Evolutionary conservation across 441 rosid genomes (phyloP).

Genomic region (Brassica hybrid): DNA sequence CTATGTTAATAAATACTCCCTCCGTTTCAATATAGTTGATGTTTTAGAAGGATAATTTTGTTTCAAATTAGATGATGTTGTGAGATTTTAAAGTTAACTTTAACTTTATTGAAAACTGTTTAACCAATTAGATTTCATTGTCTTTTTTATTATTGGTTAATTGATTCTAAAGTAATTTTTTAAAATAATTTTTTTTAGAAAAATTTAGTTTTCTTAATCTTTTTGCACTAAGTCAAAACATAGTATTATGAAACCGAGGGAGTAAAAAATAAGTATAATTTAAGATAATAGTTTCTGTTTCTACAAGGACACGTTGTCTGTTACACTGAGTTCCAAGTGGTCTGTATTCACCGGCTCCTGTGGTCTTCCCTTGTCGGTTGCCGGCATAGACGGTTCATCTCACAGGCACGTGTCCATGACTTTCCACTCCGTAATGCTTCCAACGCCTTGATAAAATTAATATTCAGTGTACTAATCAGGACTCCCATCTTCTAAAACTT

Average conservation of each 20-base stretch:
- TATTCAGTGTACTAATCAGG: background rate
- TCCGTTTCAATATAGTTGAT: too few relatives aligned
- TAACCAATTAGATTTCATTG: too few relatives aligned
- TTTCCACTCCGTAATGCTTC: slow-evolving; percentile 25
- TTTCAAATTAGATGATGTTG: too few relatives aligned
- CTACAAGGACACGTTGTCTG: slow-evolving; percentile 21
- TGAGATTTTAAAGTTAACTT: too few relatives aligned
- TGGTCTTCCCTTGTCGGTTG: slow-evolving; percentile 55
- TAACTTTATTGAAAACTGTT: too few relatives aligned
- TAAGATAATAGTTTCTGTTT: slow-evolving; percentile 38
- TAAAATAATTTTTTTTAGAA: too few relatives aligned
- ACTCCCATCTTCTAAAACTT: background rate
- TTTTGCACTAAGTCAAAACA: too few relatives aligned
- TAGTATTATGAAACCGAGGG: too few relatives aligned
- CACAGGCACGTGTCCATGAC: slow-evolving; percentile 50
- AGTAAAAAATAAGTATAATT: background rate
- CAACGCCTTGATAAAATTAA: slow-evolving; percentile 22
- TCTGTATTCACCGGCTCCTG: slow-evolving; percentile 21
- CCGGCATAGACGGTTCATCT: slow-evolving; percentile 39
- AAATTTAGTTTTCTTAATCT: too few relatives aligned
- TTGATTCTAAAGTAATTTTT: too few relatives aligned
- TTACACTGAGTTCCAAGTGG: slow-evolving; percentile 44
- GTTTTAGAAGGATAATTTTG: too few relatives aligned
- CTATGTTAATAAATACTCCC: background rate
- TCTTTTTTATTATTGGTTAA: too few relatives aligned